Percentiles rank a stretch among this genome's conserved stretches.
phyloP scores from a whole-genome alignment of 1,284 basidiomycete genomes.

The Naganishia sp. region DNA sequence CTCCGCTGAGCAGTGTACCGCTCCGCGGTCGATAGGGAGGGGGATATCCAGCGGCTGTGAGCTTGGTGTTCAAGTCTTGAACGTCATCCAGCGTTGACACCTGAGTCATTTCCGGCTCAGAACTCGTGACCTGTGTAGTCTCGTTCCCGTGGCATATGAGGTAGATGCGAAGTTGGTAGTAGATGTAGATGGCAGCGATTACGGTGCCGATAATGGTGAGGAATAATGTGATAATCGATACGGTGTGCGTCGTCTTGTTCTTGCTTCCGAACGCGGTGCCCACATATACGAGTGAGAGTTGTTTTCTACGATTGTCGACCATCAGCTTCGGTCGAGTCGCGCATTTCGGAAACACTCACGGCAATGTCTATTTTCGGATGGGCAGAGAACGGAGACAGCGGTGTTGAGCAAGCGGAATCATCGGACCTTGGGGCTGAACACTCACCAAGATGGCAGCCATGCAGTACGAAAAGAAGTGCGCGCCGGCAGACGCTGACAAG shows the following conservation, averaged over 20 bases:
- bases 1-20: slow-evolving; percentile 8
- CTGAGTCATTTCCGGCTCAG: slow-evolving; percentile 6
- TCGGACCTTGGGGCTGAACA: not conserved
- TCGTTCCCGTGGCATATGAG: slow-evolving; percentile 36
- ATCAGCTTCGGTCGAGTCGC: not conserved
- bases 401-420: no score
- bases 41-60: slow-evolving; percentile 10
- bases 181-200: slow-evolving; percentile 50
- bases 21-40: slow-evolving; percentile 6
- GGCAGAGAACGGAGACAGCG: not conserved
- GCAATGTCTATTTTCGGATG: not conserved
- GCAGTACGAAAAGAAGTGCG: slow-evolving; percentile 47
- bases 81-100: not conserved
- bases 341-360: not conserved
- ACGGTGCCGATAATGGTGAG: slow-evolving; percentile 47
- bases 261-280: slow-evolving; percentile 46
- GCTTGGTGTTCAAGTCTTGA: slow-evolving; percentile 6
- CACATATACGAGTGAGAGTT: slow-evolving; percentile 49
- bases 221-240: slow-evolving; percentile 42
- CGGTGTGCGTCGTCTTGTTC: slow-evolving; percentile 41
- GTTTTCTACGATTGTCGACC: slow-evolving; percentile 39
- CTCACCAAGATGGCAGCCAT: slow-evolving; percentile 43
- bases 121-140: not conserved
- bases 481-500: slow-evolving; percentile 47
- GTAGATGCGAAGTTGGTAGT: slow-evolving; percentile 50